A percentile compares a stretch with the other conserved stretches of the same genome.
Evolutionary conservation across 768 basidiomycete genomes (phyloP).

Genomic region (Tylopilus sp.): DNA sequence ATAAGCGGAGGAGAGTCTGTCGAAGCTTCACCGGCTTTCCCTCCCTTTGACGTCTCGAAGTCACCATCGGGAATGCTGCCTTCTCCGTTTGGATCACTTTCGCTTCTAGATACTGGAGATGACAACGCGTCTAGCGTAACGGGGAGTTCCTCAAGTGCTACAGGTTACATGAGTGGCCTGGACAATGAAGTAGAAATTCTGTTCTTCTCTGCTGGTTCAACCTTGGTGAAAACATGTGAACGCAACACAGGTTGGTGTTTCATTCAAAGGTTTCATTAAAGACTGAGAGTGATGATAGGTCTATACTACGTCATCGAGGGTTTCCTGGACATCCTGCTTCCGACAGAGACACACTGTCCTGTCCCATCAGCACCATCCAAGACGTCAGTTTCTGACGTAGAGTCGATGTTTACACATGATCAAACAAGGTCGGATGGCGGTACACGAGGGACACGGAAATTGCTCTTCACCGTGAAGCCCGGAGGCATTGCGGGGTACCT

Average conservation of each 20-base stretch:
- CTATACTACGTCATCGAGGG: slow-evolving; percentile 96
- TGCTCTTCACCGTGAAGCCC: slow-evolving; percentile 92
- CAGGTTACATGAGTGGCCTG: slow-evolving; percentile 69
- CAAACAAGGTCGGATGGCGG: slow-evolving; percentile 25
- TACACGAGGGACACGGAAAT: slow-evolving; percentile 48
- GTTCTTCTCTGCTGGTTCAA: slow-evolving; percentile 84
- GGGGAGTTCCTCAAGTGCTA: slow-evolving; percentile 49
- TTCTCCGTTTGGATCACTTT: slow-evolving; percentile 73
- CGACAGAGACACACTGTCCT: slow-evolving; percentile 28
- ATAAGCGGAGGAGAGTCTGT: slow-evolving; percentile 63
- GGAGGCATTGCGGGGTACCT: slow-evolving; percentile 98
- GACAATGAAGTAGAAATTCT: slow-evolving; percentile 97
- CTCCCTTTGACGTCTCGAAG: slow-evolving; percentile 42
- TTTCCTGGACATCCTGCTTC: slow-evolving; percentile 87
- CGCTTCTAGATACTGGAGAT: slow-evolving; percentile 67
- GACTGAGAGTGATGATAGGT: slow-evolving; percentile 38
- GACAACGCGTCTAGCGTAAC: slow-evolving; percentile 65
- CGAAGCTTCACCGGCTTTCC: slow-evolving; percentile 63
- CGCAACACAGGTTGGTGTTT: slow-evolving; percentile 66
- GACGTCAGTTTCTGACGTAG: slow-evolving; percentile 30
- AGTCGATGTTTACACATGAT: slow-evolving; percentile 36
- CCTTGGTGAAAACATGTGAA: slow-evolving; percentile 87
- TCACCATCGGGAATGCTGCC: slow-evolving; percentile 39
- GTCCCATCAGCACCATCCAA: slow-evolving; percentile 16
- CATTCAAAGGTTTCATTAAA: neutral